A percentile compares a stretch with the other conserved stretches of the same genome.
phyloP scores from a whole-genome alignment of 257 asterid genomes.

The Plantago ovata region DNA sequence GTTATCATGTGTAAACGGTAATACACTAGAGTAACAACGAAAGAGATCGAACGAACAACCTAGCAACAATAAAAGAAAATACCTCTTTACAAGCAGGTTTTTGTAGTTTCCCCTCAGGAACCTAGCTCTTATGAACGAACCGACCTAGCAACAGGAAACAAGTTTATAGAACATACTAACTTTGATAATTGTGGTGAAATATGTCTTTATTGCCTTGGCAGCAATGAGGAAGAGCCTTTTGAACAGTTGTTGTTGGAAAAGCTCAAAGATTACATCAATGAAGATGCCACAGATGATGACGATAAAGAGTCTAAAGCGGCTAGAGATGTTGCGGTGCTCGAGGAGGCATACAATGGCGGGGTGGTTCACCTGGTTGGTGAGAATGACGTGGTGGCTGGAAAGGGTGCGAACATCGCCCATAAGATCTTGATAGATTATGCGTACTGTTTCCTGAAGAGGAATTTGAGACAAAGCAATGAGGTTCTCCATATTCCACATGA shows the following conservation, averaged over 20 bases:
- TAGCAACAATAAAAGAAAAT: too few species aligned
- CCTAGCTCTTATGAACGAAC: conserved; percentile 62
- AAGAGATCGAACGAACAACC: too few species aligned
- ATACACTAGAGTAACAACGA: conserved; percentile 5
- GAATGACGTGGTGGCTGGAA: conserved; percentile 36
- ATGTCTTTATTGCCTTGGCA: too few species aligned
- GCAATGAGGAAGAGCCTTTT: conserved; percentile 36
- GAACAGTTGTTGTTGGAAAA: conserved; percentile 36
- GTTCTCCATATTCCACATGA: conserved; percentile 38
- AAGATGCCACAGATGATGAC: conserved; percentile 10
- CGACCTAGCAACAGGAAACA: conserved; percentile 49
- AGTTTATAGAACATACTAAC: too few species aligned
- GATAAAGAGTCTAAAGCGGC: background rate
- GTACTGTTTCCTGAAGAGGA: conserved; percentile 38
- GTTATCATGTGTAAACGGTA: background rate
- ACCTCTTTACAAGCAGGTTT: conserved; percentile 79
- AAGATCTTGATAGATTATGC: conserved; percentile 32
- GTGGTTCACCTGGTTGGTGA: conserved; percentile 39
- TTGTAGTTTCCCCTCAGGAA: conserved; percentile 51
- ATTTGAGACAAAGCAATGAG: conserved; percentile 35
- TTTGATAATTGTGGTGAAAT: too few species aligned
- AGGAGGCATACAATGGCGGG: background rate
- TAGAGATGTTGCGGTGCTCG: conserved; percentile 8
- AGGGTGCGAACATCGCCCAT: conserved; percentile 30
- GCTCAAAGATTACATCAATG: conserved; percentile 29